A percentile compares a stretch with the other conserved stretches of the same genome.
These are phyloP conservation scores for Suillus alpinus DNA, from an alignment of 768 basidiomycete species.

Conservation along the genomic window DNA sequence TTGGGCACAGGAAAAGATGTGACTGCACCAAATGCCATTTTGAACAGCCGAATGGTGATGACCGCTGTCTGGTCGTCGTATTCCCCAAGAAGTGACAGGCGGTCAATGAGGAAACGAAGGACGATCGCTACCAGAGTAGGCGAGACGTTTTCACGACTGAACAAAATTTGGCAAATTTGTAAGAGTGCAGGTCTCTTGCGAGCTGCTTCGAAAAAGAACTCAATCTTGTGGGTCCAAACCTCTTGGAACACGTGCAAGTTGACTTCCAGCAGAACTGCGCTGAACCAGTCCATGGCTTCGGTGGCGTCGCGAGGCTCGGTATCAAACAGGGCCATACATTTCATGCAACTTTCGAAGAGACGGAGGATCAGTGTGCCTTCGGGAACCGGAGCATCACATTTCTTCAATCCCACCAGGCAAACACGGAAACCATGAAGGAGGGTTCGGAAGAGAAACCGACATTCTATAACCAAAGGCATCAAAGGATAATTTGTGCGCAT, in stretches of 20 bases:
- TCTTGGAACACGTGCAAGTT: constrained; percentile 93
- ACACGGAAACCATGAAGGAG: constrained; percentile 86
- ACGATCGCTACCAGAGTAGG: constrained; percentile 86
- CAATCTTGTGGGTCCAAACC: constrained; percentile 92
- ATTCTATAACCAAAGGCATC: constrained; percentile 50
- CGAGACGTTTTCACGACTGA: constrained; percentile 72
- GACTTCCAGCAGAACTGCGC: constrained; percentile 72
- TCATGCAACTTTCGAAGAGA: constrained; percentile 82
- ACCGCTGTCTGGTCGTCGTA: constrained; percentile 79
- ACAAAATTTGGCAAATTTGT: constrained; percentile 81
- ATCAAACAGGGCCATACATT: constrained; percentile 83
- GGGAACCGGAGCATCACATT: constrained; percentile 72
- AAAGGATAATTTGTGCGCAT: neutral
- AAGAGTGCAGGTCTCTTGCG: constrained; percentile 77
- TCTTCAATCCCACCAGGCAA: constrained; percentile 71
- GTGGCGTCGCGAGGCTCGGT: constrained; percentile 63
- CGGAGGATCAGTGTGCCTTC: constrained; percentile 87
- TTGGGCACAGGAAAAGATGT: constrained; percentile 68
- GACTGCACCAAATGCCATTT: constrained; percentile 91
- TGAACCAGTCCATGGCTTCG: constrained; percentile 83
- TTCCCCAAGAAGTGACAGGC: constrained; percentile 81
- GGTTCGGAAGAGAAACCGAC: constrained; percentile 81
- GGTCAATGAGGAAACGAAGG: constrained; percentile 79
- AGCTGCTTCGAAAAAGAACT: constrained; percentile 81
- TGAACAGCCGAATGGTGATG: constrained; percentile 88